Evolutionary conservation across 2,329 filamentous ascomycete species (phyloP).

Genomic region (Daldinia eschscholtzii): DNA sequence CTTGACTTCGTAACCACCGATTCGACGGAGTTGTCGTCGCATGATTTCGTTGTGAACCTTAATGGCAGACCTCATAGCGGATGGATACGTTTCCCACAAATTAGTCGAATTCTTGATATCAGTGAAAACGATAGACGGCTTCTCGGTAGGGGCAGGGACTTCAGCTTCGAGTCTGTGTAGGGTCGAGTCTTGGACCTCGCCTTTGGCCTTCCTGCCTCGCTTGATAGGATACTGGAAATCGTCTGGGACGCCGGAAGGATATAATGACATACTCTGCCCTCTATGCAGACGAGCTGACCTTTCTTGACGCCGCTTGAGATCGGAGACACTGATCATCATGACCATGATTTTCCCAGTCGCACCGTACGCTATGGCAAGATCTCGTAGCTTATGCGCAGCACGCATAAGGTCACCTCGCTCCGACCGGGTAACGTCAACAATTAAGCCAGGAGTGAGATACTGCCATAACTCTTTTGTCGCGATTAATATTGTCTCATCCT

Average conservation of each 20-base stretch:
- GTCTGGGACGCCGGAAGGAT: conserved; percentile 79
- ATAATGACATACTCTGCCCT: conserved; percentile 87
- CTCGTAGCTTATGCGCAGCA: conserved; percentile 92
- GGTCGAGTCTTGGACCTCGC: conserved; percentile 82
- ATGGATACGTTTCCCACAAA: conserved; percentile 94
- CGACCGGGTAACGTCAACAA: conserved; percentile 89
- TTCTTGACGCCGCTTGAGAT: conserved; percentile 85
- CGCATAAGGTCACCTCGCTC: conserved; percentile 93
- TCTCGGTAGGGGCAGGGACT: conserved; percentile 90
- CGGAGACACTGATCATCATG: conserved; percentile 95
- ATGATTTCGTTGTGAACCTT: conserved; percentile 98
- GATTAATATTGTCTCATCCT: conserved; percentile 93
- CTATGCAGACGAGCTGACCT: conserved; percentile 75
- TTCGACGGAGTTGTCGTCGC: conserved; percentile 90
- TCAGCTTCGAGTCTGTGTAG: conserved; percentile 89
- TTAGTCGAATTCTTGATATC: conserved; percentile 99
- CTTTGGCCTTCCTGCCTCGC: conserved; percentile 73
- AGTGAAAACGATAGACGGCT: conserved; percentile 94
- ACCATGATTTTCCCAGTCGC: conserved; percentile 97
- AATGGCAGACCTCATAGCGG: conserved; percentile 96
- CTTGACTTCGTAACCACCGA: conserved; percentile 98
- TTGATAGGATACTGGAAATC: conserved; percentile 74
- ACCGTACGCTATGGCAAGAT: conserved; percentile 95
- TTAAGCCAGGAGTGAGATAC: conserved; percentile 87
- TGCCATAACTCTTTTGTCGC: conserved; percentile 97